Evolutionary conservation across 2,329 filamentous ascomycete species (phyloP).

Genomic region (Trichoderma breve): DNA sequence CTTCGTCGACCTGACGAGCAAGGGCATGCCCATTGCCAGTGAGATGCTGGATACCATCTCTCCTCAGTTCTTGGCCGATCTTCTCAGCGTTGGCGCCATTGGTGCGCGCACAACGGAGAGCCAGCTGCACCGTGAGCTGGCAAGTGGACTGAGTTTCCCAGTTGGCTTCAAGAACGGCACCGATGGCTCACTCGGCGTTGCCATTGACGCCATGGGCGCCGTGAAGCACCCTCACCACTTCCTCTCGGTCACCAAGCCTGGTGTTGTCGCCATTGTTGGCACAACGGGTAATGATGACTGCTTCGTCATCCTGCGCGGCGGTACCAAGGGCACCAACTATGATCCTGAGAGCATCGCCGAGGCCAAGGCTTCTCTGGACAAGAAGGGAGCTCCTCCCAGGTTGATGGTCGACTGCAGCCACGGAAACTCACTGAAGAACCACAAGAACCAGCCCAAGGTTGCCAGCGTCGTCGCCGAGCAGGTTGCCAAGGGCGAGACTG

Average conservation of each 20-base stretch:
- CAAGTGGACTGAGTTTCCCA: constrained; percentile 91
- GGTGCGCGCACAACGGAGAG: constrained; percentile 96
- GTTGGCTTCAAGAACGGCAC: constrained; percentile 99
- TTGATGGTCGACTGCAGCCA: constrained; percentile 99
- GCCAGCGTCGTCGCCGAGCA: constrained; percentile 78
- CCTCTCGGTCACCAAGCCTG: constrained; percentile 94
- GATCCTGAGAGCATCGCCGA: constrained; percentile 80
- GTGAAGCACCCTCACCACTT: constrained; percentile 94
- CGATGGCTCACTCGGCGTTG: constrained; percentile 83
- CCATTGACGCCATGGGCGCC: constrained; percentile 92
- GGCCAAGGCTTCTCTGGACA: constrained; percentile 74
- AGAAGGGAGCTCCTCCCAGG: constrained; percentile 70
- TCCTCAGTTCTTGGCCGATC: constrained; percentile 91
- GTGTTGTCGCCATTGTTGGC: constrained; percentile 89
- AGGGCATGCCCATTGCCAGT: constrained; percentile 92
- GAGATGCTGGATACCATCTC: constrained; percentile 99
- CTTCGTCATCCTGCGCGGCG: constrained; percentile 92
- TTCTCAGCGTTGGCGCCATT: constrained; percentile 87
- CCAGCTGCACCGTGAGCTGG: constrained; percentile 91
- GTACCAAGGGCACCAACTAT: constrained; percentile 91
- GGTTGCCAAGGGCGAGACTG: constrained; percentile 77
- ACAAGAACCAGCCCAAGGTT: constrained; percentile 96
- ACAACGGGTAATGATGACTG: constrained; percentile 95
- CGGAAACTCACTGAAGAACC: constrained; percentile 92
- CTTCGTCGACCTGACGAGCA: constrained; percentile 86